These are phyloP conservation scores for Pinus taeda DNA, from an alignment of 75 land plant genomes.

Conservation along the genomic window DNA sequence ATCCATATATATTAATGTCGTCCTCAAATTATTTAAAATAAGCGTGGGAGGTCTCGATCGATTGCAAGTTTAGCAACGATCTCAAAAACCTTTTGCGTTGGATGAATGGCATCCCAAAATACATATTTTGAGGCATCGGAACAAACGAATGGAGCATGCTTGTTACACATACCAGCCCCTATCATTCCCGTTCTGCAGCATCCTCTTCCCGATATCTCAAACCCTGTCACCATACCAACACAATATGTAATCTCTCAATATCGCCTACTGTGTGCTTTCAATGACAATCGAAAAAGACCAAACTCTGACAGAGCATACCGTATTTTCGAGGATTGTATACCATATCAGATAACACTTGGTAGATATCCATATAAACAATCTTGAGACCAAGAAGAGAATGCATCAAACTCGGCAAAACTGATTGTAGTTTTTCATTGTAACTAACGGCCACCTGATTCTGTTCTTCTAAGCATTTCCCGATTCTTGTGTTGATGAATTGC, in stretches of 20 bases:
- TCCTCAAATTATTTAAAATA: no score
- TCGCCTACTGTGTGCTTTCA: background rate
- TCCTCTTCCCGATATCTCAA: background rate
- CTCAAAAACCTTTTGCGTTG: constrained; percentile 18
- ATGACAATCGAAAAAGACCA: no score
- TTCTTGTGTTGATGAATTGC: background rate
- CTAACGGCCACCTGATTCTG: constrained; percentile 41
- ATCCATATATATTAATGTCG: no score
- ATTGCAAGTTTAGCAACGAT: background rate
- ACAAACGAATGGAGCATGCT: constrained; percentile 5
- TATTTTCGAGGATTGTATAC: background rate
- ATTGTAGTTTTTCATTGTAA: constrained; percentile 43
- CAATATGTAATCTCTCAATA: no score
- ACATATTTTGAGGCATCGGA: constrained; percentile 23
- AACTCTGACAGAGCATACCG: background rate
- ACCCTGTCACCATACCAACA: background rate
- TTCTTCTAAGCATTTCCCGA: constrained; percentile 36
- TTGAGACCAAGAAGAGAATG: constrained; percentile 18
- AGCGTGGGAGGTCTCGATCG: background rate
- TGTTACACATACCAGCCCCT: constrained; percentile 12
- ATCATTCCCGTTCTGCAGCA: constrained; percentile 13
- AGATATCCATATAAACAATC: background rate
- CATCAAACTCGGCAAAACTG: constrained; percentile 11
- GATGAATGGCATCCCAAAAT: constrained; percentile 44
- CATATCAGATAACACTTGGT: background rate